Evolutionary conservation across 306 rosid species (phyloP), one percentile per base, ranked within the genome.

Genomic region (Ormosia emarginata): DNA sequence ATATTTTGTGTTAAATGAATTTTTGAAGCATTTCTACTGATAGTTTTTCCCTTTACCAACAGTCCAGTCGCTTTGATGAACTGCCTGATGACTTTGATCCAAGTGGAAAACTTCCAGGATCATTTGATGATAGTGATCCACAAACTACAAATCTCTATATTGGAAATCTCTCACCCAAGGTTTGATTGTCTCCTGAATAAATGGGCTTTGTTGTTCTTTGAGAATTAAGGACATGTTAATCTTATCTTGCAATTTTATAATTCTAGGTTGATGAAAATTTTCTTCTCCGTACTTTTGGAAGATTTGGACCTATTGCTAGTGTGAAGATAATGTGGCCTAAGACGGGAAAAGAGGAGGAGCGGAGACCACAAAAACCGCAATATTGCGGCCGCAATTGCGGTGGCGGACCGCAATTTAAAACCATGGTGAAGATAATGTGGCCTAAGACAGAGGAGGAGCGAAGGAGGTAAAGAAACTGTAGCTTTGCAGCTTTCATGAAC

Each of bases 261-360:
- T 78, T 85, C 73, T 84, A 96, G 99, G 99, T 96, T 61, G 99
- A 96, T 40, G 99, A 96, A 82, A 96, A 96, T 88, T 96, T 96
- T 86, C 98, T 96, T 56, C 90, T 96, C 81, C 97, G 99, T 47
- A 96, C 99, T 30, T 96, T 96, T 83, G 99, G 99, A 86, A 92
- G 99, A 92, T 96, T 96, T 83, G 99, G 99, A 67, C 99, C 98
- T 77, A 94, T 96, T 90, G 99, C 99, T 62, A 96, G 99, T 71
- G 99, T 96, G 87, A 96, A 96, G 88, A 96, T 96, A 84, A 96
- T 96, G 99, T 96, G n/a, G n/a, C n/a, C n/a, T n/a, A n/a, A n/a
- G n/a, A n/a, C n/a, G n/a, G n/a, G n/a, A n/a, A n/a, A n/a, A n/a
- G n/a, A n/a, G n/a, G n/a, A n/a, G n/a, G n/a, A n/a, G n/a, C n/a